phyloP scores from a whole-genome alignment of 164 flowering plant genomes.

The Macadamia integrifolia region DNA sequence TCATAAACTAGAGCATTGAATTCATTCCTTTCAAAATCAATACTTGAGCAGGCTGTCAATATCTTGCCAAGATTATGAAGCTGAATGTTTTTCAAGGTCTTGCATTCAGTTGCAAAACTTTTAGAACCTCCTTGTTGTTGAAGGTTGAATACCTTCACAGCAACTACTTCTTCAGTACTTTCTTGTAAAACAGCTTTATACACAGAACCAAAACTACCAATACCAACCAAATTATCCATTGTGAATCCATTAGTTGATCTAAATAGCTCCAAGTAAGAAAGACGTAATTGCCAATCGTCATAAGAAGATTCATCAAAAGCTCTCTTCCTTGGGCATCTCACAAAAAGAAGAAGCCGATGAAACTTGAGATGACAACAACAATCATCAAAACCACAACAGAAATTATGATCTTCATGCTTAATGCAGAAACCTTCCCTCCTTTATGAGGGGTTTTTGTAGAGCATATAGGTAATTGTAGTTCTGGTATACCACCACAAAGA shows the following conservation, averaged over 20 bases:
- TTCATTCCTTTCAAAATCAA: no score
- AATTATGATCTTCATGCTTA: neutral
- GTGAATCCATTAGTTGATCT: slow-evolving; percentile 17
- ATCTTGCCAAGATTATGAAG: no score
- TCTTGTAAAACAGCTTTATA: slow-evolving; percentile 22
- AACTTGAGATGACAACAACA: neutral
- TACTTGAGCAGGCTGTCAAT: no score
- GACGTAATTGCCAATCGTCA: neutral
- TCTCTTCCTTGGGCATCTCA: slow-evolving; percentile 1
- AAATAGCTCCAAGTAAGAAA: slow-evolving; percentile 20
- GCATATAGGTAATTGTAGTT: slow-evolving; percentile 19
- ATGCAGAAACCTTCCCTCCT: neutral
- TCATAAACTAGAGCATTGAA: no score
- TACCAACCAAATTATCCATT: no score
- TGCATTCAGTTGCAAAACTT: no score
- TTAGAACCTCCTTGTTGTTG: no score
- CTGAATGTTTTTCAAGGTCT: no score
- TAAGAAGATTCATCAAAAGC: neutral
- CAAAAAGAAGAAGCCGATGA: neutral
- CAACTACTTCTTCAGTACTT: slow-evolving; percentile 15
- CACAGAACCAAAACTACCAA: slow-evolving; percentile 23
- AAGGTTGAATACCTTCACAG: slow-evolving; percentile 23
- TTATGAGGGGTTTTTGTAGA: neutral
- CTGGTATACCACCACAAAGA: slow-evolving; percentile 26
- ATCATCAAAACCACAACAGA: neutral